These are phyloP conservation scores for Rhodotorula sp. DNA, from an alignment of 1,284 basidiomycete genomes.

Conservation along the genomic window DNA sequence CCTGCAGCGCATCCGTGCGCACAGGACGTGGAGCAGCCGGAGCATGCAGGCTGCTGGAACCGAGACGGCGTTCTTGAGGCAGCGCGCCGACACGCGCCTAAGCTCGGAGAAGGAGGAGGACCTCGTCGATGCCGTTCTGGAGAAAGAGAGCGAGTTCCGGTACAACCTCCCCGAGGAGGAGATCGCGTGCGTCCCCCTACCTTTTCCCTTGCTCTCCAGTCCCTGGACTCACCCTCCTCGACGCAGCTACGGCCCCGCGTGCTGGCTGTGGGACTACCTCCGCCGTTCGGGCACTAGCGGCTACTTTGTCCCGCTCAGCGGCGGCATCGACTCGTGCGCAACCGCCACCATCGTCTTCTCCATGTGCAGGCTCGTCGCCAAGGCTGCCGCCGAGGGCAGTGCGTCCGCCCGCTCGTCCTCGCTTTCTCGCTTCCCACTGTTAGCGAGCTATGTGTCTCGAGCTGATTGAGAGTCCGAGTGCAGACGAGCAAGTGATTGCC, in stretches of 20 bases:
- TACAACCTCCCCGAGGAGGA: conserved; percentile 94
- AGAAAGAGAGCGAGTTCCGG: conserved; percentile 49
- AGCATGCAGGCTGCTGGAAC: conserved; percentile 80
- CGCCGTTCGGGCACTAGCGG: conserved; percentile 90
- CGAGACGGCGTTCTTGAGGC: conserved; percentile 70
- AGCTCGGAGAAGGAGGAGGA: conserved; percentile 71
- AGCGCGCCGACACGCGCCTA: conserved; percentile 75
- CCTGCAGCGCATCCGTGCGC: conserved; percentile 88
- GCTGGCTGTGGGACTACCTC: conserved; percentile 99
- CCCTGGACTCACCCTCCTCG: not conserved
- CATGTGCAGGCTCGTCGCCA: conserved; percentile 88
- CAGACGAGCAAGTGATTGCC: conserved; percentile 81
- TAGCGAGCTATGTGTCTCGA: not conserved
- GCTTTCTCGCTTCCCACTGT: not conserved
- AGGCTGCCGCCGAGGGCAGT: conserved; percentile 73
- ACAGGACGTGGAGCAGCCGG: conserved; percentile 73
- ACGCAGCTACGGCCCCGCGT: conserved; percentile 85
- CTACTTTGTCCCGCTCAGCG: conserved; percentile 93
- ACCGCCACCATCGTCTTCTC: conserved; percentile 93
- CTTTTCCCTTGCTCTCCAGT: not conserved
- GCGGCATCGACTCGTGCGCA: conserved; percentile 97
- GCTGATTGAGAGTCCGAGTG: not conserved
- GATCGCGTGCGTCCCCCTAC: conserved; percentile 73
- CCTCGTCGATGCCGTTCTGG: conserved; percentile 51
- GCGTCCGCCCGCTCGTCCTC: conserved; percentile 38